phyloP scores from a whole-genome alignment of 495 filamentous ascomycete genomes.

The Trichoderma erinaceum region DNA sequence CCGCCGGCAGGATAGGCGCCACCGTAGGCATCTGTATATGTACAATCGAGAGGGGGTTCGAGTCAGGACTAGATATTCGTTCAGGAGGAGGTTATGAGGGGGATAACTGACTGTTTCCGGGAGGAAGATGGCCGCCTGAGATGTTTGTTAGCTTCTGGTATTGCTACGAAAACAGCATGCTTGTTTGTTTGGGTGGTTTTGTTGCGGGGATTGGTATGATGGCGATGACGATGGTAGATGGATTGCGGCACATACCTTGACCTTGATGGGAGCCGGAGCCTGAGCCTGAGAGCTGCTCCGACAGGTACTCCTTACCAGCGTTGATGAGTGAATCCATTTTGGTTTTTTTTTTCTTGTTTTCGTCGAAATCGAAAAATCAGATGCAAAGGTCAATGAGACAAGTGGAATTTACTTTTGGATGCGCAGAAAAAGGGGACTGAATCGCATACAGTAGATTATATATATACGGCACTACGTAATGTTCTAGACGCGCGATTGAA shows the following conservation, averaged over 20 bases:
- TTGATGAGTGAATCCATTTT: slow-evolving; percentile 17
- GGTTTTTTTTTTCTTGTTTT: neutral
- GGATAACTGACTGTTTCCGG: slow-evolving; percentile 3
- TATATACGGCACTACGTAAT: neutral
- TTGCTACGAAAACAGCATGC: too few species aligned
- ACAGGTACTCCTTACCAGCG: slow-evolving; percentile 15
- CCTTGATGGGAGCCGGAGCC: neutral
- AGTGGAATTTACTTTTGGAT: too few species aligned
- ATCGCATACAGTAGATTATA: neutral
- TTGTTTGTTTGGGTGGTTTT: neutral
- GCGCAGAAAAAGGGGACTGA: neutral
- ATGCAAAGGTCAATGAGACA: neutral
- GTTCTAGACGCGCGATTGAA: neutral
- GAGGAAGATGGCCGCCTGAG: neutral
- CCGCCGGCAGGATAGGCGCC: slow-evolving; percentile 26
- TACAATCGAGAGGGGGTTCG: neutral
- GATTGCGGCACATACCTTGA: slow-evolving; percentile 1
- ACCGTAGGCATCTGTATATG: slow-evolving; percentile 13
- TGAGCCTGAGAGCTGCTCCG: neutral
- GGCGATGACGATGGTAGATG: neutral
- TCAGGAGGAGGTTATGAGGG: neutral
- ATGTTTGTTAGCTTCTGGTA: neutral
- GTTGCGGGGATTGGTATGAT: neutral
- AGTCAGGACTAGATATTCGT: neutral
- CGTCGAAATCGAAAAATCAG: neutral